Conservation (phyloP, 352 stramenopile species). For the Phytophthora aleatoria region DNA sequence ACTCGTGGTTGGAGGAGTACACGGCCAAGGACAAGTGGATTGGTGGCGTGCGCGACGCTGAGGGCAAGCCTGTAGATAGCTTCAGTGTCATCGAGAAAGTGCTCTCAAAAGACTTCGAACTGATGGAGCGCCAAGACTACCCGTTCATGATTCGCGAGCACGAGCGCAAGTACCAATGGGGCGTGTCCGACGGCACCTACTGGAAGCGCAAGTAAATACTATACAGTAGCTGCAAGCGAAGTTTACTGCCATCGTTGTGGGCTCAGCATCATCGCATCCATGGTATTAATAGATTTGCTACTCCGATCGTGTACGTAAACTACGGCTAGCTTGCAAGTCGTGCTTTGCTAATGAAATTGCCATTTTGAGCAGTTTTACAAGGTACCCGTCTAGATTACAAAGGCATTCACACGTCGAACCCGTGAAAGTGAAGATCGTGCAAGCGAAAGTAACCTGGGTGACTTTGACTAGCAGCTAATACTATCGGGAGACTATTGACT, state of each 20-base stretch:
- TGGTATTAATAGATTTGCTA: not conserved
- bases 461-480: slow-evolving; percentile 42
- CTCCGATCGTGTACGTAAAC: too few species aligned
- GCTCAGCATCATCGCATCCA: not conserved
- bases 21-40: slow-evolving; percentile 92
- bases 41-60: slow-evolving; percentile 50
- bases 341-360: not conserved
- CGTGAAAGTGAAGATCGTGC: slow-evolving; percentile 13
- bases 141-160: slow-evolving; percentile 94
- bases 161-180: slow-evolving; percentile 92
- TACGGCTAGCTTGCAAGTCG: not conserved
- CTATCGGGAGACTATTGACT: slow-evolving; percentile 39
- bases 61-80: slow-evolving; percentile 62
- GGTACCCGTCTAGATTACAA: slow-evolving; percentile 38
- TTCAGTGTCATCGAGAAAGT: slow-evolving; percentile 68
- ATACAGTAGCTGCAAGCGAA: too few species aligned
- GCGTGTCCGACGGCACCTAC: slow-evolving; percentile 88
- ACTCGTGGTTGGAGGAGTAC: slow-evolving; percentile 97
- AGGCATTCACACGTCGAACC: slow-evolving; percentile 14
- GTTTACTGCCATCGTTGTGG: too few species aligned
- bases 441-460: slow-evolving; percentile 28
- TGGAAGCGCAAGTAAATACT: slow-evolving; percentile 73
- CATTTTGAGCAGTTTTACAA: slow-evolving; percentile 14
- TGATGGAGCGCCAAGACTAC: slow-evolving; percentile 82
- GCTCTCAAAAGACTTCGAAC: slow-evolving; percentile 70